Percentiles rank a stretch among this genome's conserved stretches.
phyloP scores from a whole-genome alignment of 176 grass and related monocot species.

The Dendrocalamus sinicus region DNA sequence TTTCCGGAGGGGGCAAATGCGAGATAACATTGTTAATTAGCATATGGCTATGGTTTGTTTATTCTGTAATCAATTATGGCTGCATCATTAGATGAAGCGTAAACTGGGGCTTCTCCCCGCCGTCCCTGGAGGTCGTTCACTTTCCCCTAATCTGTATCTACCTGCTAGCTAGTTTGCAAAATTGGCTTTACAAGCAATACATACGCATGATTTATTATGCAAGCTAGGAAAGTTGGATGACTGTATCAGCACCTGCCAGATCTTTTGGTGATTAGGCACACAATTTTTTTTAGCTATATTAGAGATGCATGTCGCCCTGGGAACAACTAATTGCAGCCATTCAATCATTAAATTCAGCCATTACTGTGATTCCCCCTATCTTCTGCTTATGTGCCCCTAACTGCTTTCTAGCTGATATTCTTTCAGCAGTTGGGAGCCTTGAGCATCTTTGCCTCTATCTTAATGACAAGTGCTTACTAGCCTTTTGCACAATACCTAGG shows the following conservation, averaged over 20 bases:
- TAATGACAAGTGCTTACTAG: conserved; percentile 65
- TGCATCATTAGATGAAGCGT: conserved; percentile 56
- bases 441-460: conserved; percentile 62
- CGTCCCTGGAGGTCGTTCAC: conserved; percentile 8
- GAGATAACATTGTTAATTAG: conserved; percentile 45
- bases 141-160: conserved; percentile 47
- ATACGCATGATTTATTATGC: conserved; percentile 53
- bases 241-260: conserved; percentile 69
- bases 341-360: conserved; percentile 66
- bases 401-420: conserved; percentile 52
- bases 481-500: conserved; percentile 51
- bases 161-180: conserved; percentile 41
- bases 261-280: conserved; percentile 46
- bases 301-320: conserved; percentile 58
- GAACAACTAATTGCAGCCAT: conserved; percentile 71
- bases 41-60: conserved; percentile 37
- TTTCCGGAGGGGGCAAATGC: conserved; percentile 19
- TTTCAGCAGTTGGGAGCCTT: conserved; percentile 39
- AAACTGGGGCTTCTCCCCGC: conserved; percentile 44
- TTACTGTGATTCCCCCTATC: conserved; percentile 63
- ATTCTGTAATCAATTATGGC: conserved; percentile 54
- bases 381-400: conserved; percentile 43
- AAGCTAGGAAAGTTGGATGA: conserved; percentile 51
- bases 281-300: conserved; percentile 32
- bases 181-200: conserved; percentile 50